Conservation (phyloP, 495 filamentous ascomycete genomes). For the Jackrogersella minutella region DNA sequence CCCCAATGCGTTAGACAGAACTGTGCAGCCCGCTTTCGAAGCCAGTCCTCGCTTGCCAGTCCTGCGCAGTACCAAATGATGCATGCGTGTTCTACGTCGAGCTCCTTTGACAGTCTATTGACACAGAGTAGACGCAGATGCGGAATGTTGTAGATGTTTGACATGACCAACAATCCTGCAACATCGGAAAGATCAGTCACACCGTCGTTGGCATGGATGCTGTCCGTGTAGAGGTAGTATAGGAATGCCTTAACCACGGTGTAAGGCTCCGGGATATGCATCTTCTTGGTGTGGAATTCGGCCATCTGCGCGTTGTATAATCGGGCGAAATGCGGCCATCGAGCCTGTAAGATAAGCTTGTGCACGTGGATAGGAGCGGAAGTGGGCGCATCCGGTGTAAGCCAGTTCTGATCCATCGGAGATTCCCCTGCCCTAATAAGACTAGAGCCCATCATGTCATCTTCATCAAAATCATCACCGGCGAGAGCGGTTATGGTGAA, state of each 20-base stretch:
- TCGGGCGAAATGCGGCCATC: conserved; percentile 95
- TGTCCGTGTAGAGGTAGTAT: conserved; percentile 96
- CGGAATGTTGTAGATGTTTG: conserved; percentile 96
- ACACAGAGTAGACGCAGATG: conserved; percentile 89
- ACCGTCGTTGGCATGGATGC: conserved; percentile 72
- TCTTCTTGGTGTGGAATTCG: conserved; percentile 93
- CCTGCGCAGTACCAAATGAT: conserved; percentile 95
- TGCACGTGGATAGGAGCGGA: conserved; percentile 94
- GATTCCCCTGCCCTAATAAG: conserved; percentile 51
- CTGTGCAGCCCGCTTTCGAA: conserved; percentile 81
- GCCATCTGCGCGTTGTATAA: conserved; percentile 93
- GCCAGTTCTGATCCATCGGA: conserved; percentile 64
- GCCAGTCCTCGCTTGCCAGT: conserved; percentile 89
- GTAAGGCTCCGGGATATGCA: conserved; percentile 98
- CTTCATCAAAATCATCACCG: conserved; percentile 65
- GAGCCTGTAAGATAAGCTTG: conserved; percentile 87
- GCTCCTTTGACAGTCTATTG: conserved; percentile 82
- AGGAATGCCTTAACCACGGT: conserved; percentile 92
- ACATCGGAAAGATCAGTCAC: conserved; percentile 77
- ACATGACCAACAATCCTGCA: conserved; percentile 95
- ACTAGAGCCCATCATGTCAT: conserved; percentile 62
- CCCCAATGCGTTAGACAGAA: conserved; percentile 97
- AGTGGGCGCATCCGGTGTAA: conserved; percentile 67
- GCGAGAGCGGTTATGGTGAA: conserved; percentile 87
- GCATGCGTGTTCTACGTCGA: conserved; percentile 93